Percentiles rank a stretch among this genome's conserved stretches.
These are phyloP conservation scores for Chlorella variabilis DNA, from an alignment of 163 green algal species.

Conservation along the genomic window DNA sequence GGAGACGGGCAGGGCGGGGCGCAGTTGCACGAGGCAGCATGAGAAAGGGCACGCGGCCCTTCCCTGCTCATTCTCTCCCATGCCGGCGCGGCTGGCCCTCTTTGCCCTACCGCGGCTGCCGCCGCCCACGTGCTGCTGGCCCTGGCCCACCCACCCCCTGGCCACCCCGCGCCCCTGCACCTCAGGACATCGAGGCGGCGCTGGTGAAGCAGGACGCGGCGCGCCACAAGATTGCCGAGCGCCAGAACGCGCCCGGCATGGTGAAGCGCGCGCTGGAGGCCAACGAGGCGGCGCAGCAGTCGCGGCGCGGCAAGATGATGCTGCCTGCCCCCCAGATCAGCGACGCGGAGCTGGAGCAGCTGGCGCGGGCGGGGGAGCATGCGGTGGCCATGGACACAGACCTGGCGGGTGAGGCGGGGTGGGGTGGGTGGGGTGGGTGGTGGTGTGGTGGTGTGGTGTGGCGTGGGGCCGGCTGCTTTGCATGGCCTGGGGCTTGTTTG, in stretches of 20 bases:
- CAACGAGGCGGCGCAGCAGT: conserved; percentile 68
- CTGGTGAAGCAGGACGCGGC: conserved; percentile 88
- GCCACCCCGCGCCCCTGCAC: too few relatives aligned
- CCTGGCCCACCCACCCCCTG: too few relatives aligned
- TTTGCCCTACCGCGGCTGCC: too few relatives aligned
- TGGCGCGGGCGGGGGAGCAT: conserved; percentile 14
- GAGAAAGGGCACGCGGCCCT: too few relatives aligned
- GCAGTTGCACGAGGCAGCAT: too few relatives aligned
- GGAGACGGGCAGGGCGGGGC: too few relatives aligned
- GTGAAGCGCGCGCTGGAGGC: conserved; percentile 55
- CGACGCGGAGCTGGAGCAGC: conserved; percentile 66
- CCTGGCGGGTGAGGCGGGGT: too few relatives aligned
- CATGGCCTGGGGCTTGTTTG: too few relatives aligned
- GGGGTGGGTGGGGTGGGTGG: conserved; percentile 49
- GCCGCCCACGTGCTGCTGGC: too few relatives aligned
- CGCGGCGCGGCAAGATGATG: conserved; percentile 88
- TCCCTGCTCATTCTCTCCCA: background rate
- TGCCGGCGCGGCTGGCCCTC: too few relatives aligned
- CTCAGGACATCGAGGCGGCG: conserved; percentile 88
- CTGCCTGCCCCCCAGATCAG: conserved; percentile 85
- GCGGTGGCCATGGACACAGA: conserved; percentile 54
- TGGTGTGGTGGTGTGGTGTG: background rate
- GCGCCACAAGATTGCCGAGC: conserved; percentile 74
- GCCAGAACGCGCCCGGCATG: conserved; percentile 70
- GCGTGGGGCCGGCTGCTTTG: too few relatives aligned